Percentiles rank a stretch among this genome's conserved stretches.
These are phyloP conservation scores for Cyberlindnera xylosilytica DNA, from an alignment of 805 yeast species.

Conservation along the genomic window DNA sequence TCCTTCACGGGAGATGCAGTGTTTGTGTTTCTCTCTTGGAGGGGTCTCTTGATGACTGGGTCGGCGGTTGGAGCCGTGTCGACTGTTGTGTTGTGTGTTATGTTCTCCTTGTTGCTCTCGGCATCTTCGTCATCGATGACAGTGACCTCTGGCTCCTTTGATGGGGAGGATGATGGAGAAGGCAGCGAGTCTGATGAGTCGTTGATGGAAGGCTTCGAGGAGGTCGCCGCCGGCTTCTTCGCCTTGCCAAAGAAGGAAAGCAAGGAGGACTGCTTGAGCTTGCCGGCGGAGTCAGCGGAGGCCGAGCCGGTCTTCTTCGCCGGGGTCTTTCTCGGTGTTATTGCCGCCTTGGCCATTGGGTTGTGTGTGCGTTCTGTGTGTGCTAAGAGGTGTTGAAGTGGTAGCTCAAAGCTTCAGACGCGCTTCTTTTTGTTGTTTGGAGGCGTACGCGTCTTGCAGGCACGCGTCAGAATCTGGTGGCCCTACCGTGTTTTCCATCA, in stretches of 20 bases:
- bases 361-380: not conserved
- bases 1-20: not conserved
- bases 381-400: not conserved
- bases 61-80: not conserved
- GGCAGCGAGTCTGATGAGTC: slow-evolving; percentile 9
- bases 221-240: slow-evolving; percentile 3
- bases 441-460: too few relatives aligned
- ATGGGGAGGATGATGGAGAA: slow-evolving; percentile 11
- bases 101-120: slow-evolving; percentile 10
- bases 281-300: slow-evolving; percentile 6
- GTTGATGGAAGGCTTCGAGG: not conserved
- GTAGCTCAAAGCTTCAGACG: not conserved
- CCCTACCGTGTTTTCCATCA: not conserved
- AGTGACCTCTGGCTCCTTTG: slow-evolving; percentile 1
- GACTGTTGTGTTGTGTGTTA: slow-evolving; percentile 2
- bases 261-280: slow-evolving; percentile 19
- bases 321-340: slow-evolving; percentile 12
- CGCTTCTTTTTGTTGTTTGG: not conserved
- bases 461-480: not conserved
- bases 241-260: slow-evolving; percentile 16
- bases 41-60: slow-evolving; percentile 12
- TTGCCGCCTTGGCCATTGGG: slow-evolving; percentile 11
- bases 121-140: slow-evolving; percentile 2
- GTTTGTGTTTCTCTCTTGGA: slow-evolving; percentile 9
- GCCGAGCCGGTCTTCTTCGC: slow-evolving; percentile 11